Base-by-base conservation (phyloP, 192 early-diverging fungal species). In the Rhizophagus sp. region DNA sequence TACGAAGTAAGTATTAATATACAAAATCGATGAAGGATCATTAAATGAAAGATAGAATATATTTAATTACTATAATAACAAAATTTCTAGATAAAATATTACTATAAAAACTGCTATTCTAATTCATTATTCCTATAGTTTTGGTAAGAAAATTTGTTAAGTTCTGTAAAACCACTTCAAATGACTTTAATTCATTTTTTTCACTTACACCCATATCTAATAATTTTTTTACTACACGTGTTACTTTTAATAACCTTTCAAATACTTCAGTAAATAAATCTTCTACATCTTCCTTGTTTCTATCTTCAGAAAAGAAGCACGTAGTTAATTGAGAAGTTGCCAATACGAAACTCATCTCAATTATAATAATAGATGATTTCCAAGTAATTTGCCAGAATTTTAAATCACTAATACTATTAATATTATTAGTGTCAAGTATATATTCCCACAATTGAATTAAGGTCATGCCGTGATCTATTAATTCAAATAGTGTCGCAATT, bases 341-440 rank as follows among this genome's bases (percentile, higher is more conserved):
- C 17, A 79, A 79, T 27, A 79, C 66, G 47, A 69, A 79, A 11
- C 44, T 69, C 39, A 47, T 69, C 68, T 79, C 77, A 39, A 79
- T 24, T 34, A 79, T 49, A 11, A 41, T 79, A 12, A 50, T 24
- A 4, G 66, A 50, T n/a, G 39, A 69, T 24, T 79, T 79, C 77
- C 77, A 79, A 30, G 66, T 79, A 67, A 52, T 34, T 27, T 47
- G 77, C 77, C 77, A 79, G 17, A 68, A 79, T 11, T 19, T 19
- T n/a, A 65, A 61, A 79, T 79, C 77, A 47, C 13, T 52, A 44
- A 39, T 76, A 36, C n/a, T 33, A 62, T 74, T 65, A 1, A 33
- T 10, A 19, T 17, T 61, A 27, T 47, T 52, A 30, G 63, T 34
- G 4, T 25, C 64, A 41, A 77, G 27, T 24, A 33, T 69, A 10